Percentiles rank a stretch among this genome's conserved stretches.
These are phyloP conservation scores for Aspergillus sp. DNA, from an alignment of 2,329 filamentous ascomycete genomes.

Conservation along the genomic window DNA sequence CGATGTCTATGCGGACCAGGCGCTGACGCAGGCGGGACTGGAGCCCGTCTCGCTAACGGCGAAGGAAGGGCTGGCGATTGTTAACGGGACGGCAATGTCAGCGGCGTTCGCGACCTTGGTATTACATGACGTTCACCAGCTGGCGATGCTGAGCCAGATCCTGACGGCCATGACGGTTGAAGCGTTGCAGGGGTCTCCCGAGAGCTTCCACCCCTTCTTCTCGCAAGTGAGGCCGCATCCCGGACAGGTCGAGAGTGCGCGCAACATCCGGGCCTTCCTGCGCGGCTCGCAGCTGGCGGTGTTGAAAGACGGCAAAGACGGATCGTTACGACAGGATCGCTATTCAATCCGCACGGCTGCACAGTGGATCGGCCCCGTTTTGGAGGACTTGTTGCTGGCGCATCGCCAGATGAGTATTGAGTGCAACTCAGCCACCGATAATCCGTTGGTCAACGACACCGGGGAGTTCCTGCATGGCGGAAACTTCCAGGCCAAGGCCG, in stretches of 20 bases:
- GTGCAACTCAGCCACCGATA: conserved; percentile 66
- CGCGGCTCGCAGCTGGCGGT: conserved; percentile 42
- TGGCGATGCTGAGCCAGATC: conserved; percentile 55
- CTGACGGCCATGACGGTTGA: conserved; percentile 63
- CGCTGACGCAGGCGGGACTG: conserved; percentile 28
- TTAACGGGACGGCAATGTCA: conserved; percentile 50
- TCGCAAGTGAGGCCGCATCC: conserved; percentile 56
- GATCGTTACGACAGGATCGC: conserved; percentile 53
- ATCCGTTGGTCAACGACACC: conserved; percentile 57
- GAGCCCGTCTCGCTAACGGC: conserved; percentile 37
- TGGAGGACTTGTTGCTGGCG: conserved; percentile 43
- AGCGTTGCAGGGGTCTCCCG: conserved; percentile 53
- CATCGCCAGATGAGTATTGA: conserved; percentile 57
- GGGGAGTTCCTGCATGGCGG: conserved; percentile 54
- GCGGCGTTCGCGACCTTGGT: conserved; percentile 46
- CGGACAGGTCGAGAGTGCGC: conserved; percentile 57
- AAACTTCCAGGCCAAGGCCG: conserved; percentile 64
- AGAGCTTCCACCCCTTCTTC: conserved; percentile 59
- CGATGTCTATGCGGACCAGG: conserved; percentile 3
- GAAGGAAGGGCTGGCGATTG: conserved; percentile 50
- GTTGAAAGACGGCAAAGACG: neutral
- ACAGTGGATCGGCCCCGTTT: conserved; percentile 65
- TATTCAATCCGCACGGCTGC: conserved; percentile 63
- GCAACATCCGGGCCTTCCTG: conserved; percentile 54
- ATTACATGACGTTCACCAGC: conserved; percentile 52